Evolutionary conservation across 768 basidiomycete genomes (phyloP).

Genomic region (Cystobasidium ongulense): DNA sequence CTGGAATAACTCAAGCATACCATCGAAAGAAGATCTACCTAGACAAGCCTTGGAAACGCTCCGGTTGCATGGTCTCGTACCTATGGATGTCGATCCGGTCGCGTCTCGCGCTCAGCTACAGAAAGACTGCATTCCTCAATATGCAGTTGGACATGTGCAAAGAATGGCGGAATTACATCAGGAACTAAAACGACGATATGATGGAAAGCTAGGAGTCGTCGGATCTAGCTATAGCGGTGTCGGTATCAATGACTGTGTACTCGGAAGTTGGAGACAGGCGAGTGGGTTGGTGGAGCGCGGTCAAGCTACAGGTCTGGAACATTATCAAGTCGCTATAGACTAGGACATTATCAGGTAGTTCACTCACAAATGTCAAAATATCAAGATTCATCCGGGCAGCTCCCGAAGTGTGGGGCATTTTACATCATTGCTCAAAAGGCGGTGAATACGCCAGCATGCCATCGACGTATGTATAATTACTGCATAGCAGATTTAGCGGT

Average conservation of each 20-base stretch:
- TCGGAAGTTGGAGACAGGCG: constrained; percentile 13
- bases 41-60: not conserved
- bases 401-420: too few relatives aligned
- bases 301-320: constrained; percentile 3
- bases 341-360: too few relatives aligned
- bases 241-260: constrained; percentile 32
- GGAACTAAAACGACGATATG: constrained; percentile 45
- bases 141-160: constrained; percentile 61
- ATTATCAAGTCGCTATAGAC: not conserved
- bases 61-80: constrained; percentile 23
- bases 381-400: too few relatives aligned
- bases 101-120: constrained; percentile 47
- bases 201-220: constrained; percentile 22
- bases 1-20: constrained; percentile 44
- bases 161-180: constrained; percentile 58
- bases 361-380: too few relatives aligned
- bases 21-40: constrained; percentile 38
- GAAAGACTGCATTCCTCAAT: constrained; percentile 67
- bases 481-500: too few relatives aligned
- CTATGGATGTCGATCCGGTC: constrained; percentile 26
- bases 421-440: too few relatives aligned
- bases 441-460: too few relatives aligned
- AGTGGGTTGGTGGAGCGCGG: not conserved
- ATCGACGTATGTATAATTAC: too few relatives aligned
- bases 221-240: constrained; percentile 34